Conservation (phyloP, 1,284 basidiomycete species). For the Dichomitus squalens region DNA sequence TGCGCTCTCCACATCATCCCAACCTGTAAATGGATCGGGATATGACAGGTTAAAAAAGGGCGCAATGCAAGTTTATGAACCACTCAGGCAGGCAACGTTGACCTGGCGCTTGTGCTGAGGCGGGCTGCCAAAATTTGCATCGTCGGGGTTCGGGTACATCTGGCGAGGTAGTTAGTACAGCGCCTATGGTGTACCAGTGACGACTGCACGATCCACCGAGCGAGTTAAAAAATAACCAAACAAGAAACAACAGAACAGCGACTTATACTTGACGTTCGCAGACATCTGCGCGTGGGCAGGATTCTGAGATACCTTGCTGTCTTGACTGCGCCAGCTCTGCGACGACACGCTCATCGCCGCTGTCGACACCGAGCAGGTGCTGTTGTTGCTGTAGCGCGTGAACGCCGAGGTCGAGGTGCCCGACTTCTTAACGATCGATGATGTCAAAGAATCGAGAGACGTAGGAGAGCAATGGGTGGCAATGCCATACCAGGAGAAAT, state of each 20-base stretch:
- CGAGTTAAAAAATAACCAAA: not conserved
- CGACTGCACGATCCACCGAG: conserved; percentile 45
- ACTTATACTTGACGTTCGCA: conserved; percentile 81
- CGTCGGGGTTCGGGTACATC: conserved; percentile 58
- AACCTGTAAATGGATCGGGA: too few relatives aligned
- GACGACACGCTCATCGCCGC: conserved; percentile 76
- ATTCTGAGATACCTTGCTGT: conserved; percentile 24
- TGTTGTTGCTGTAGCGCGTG: conserved; percentile 78
- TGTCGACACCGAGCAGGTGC: conserved; percentile 70
- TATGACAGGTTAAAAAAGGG: too few relatives aligned
- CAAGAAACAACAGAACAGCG: not conserved
- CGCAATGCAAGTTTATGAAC: too few relatives aligned
- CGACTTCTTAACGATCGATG: conserved; percentile 67
- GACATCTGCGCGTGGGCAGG: conserved; percentile 39
- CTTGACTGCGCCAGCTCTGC: conserved; percentile 61
- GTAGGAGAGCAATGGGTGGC: conserved; percentile 22
- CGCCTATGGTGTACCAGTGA: conserved; percentile 76
- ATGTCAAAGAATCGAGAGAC: conserved; percentile 28
- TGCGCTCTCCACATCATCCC: too few relatives aligned
- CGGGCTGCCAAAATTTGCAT: conserved; percentile 62
- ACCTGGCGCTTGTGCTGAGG: conserved; percentile 64
- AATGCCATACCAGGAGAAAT: conserved; percentile 18
- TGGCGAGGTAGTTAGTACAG: conserved; percentile 66
- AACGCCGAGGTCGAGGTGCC: too few relatives aligned
- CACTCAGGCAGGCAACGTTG: too few relatives aligned